Base-by-base conservation (phyloP, 306 rosid genomes). In the Cicer yamashitae region DNA sequence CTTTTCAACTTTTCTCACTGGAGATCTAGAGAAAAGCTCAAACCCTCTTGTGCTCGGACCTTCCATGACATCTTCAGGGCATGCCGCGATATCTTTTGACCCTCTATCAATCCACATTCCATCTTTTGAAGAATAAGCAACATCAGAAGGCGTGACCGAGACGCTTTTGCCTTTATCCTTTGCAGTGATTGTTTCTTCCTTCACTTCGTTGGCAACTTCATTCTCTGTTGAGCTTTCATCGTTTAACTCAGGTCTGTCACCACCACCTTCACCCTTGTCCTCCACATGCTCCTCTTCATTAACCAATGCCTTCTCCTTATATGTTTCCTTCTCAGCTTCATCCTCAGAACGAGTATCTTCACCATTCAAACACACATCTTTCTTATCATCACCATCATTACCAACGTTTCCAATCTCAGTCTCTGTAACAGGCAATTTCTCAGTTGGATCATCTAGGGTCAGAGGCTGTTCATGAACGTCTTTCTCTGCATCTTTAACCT, bases 21-120 rank as follows among this genome's bases (percentile, higher is more conserved):
- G 98, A 58, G 98, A 94, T 50, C 82, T 85, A 2, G 91, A 71
- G 85, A 94, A 94, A 82, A 94, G 77, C 82, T 94, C 96, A 5
- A 94, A 94, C 1, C 93, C 97, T 80, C 96, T 91, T 8, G 89
- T 86, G 73, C 96, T 92, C 10, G 94, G 97, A 20, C 96, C 97
- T 85, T 91, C 98, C 87, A 84, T 84, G 54, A 74, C 91, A 82
- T 76, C 88, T 45, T 70, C 86, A 79, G 80, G 48, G 67, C 90
- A 68, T 37, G 71, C 63, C 5, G 86, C 46, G 3, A 83, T 73
- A 67, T 87, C 88, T 82, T 85, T 84, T 7, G 82, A 75, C 44
- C 88, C 92, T 79, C 88, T 85, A 13, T 76, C 90, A 62, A 30
- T 77, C 93, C 96, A 87, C 14, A 64, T 66, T 17, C 82, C 89